These are phyloP conservation scores for Dactylellina cionopaga DNA, from an alignment of 2,329 filamentous ascomycete genomes.

Conservation along the genomic window DNA sequence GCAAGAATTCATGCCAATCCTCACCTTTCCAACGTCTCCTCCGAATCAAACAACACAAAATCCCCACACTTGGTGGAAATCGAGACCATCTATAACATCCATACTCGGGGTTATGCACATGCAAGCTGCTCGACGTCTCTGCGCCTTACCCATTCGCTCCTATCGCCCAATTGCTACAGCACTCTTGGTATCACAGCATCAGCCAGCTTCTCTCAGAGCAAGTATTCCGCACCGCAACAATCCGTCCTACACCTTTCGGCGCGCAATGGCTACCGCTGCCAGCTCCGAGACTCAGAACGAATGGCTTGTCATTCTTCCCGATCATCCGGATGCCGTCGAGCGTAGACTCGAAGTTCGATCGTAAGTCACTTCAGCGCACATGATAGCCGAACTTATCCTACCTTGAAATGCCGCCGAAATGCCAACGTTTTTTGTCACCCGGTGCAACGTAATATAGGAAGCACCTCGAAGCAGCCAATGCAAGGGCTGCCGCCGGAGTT, in stretches of 20 bases:
- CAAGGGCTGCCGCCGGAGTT: constrained; percentile 7
- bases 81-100: not conserved
- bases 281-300: constrained; percentile 28
- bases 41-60: constrained; percentile 34
- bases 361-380: constrained; percentile 13
- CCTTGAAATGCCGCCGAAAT: not conserved
- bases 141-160: constrained; percentile 13
- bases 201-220: not conserved
- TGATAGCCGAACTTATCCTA: not conserved
- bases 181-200: no score
- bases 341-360: constrained; percentile 38
- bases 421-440: not conserved
- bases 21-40: constrained; percentile 47
- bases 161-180: not conserved
- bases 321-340: constrained; percentile 40
- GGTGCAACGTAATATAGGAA: constrained; percentile 12
- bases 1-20: constrained; percentile 12
- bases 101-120: not conserved
- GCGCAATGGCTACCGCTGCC: constrained; percentile 35
- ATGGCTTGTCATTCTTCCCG: constrained; percentile 50
- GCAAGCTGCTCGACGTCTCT: constrained; percentile 40
- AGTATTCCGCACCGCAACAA: not conserved
- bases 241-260: not conserved
- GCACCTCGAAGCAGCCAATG: constrained; percentile 35
- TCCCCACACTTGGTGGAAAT: constrained; percentile 10